Base-by-base conservation (phyloP, 176 grass and related monocot species). In the sorghum (Sorghum bicolor) region DNA sequence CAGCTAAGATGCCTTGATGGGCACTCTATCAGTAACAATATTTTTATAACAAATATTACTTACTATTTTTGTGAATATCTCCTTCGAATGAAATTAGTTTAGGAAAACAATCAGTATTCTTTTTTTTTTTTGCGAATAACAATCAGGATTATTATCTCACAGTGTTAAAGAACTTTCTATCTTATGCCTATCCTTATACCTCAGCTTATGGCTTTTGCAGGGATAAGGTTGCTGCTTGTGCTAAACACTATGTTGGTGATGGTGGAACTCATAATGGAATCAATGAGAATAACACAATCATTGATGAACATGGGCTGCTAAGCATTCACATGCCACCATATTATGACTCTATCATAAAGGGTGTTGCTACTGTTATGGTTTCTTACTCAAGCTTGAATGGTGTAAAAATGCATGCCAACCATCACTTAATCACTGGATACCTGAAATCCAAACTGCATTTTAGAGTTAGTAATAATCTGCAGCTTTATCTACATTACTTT, bases 381-480 rank as follows among this genome's bases (percentile, higher is more conserved):
- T 98, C 96, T 84, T 98, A 95, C 76, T 95, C 96, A 79, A 98
- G 96, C 67, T 82, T 94, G 91, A 98, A 98, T 86, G 92, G 96
- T 63, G 80, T 80, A 53, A 98, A 98, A 85, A 98, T 98, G 96
- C 92, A 98, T 85, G 91, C 89, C 40, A 95, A 98, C 77, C 65
- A 78, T 86, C 88, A 98, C 82, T 55, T 98, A 40, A 79, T 98
- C 53, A 95, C 96, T 83, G 82, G 75, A 32, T 98, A 95, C 75
- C 83, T 98, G 43, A 98, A 98, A 82, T 92, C 92, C 39, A 95
- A 84, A 80, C 87, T 98, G 12, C 86, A 60, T 70, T 98, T 98
- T 57, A 88, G 96, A 86, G 96, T 98, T 64, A 79, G 82, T 86
- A 69, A 75, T 63, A 58, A 50, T 69, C 30, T 75, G 44, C 22